These are phyloP conservation scores for Penicillium aurantiogriseum DNA, from an alignment of 2,329 filamentous ascomycete genomes.

Conservation along the genomic window DNA sequence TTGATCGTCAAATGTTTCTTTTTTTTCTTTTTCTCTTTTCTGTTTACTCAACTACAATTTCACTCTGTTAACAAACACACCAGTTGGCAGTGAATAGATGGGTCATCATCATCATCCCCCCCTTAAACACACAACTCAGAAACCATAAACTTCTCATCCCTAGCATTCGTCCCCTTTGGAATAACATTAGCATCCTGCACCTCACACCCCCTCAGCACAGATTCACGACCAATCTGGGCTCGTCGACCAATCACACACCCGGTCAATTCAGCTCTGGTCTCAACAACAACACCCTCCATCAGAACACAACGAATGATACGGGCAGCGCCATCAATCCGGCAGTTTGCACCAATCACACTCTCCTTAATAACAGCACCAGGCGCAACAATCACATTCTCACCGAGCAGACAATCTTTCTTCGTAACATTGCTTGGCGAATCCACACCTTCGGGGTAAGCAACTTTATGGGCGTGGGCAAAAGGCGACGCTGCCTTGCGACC, in stretches of 20 bases:
- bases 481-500: background rate
- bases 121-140: background rate
- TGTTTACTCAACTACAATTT: too few species aligned
- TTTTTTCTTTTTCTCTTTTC: too few species aligned
- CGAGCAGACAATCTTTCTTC: background rate
- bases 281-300: constrained; percentile 2
- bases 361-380: background rate
- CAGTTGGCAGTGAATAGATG: background rate
- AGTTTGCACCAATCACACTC: constrained; percentile 1
- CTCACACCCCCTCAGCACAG: background rate
- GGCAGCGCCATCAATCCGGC: background rate
- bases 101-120: too few species aligned
- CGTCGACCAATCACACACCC: constrained; percentile 1
- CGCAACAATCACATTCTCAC: constrained; percentile 1
- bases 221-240: background rate
- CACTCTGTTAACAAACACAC: background rate
- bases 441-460: constrained; percentile 2
- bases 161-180: background rate
- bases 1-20: background rate
- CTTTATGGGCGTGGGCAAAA: constrained; percentile 1
- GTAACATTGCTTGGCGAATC: background rate
- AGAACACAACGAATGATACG: constrained; percentile 4
- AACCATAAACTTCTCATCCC: background rate
- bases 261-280: background rate
- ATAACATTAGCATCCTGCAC: background rate